Conservation (phyloP, 208 protist genomes). For the Trypanosoma boissoni region DNA sequence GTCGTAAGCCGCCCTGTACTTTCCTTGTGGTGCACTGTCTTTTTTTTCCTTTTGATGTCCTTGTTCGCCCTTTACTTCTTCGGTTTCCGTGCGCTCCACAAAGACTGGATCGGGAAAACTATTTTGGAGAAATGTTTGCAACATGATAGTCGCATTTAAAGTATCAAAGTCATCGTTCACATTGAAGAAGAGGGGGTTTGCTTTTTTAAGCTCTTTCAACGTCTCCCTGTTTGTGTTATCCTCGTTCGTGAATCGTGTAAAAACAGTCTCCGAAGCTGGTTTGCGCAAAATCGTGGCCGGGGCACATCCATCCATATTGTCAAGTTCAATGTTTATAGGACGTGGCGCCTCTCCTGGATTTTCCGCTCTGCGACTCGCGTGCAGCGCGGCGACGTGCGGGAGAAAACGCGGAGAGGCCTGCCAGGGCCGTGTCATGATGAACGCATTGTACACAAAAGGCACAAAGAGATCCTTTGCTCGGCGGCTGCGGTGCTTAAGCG, state of each 20-base stretch:
- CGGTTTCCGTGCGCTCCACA: conserved; percentile 12
- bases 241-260: conserved; percentile 18
- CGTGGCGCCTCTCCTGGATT: neutral
- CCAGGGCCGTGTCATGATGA: conserved; percentile 63
- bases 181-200: conserved; percentile 25
- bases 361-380: conserved; percentile 4
- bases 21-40: neutral
- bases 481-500: conserved; percentile 29
- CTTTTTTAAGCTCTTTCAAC: conserved; percentile 6
- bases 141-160: neutral
- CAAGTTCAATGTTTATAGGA: conserved; percentile 29
- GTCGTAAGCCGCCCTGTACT: conserved; percentile 16
- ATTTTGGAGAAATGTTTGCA: conserved; percentile 6
- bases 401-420: conserved; percentile 44
- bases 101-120: conserved; percentile 14
- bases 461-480: conserved; percentile 33
- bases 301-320: conserved; percentile 57
- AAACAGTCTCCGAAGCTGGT: conserved; percentile 8
- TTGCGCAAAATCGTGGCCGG: conserved; percentile 15
- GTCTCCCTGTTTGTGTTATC: neutral
- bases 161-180: conserved; percentile 21
- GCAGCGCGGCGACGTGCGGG: conserved; percentile 29
- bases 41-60: neutral
- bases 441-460: conserved; percentile 67
- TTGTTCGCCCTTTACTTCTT: neutral